phyloP scores from a whole-genome alignment of 306 rosid species.

The Fragaria vesca region DNA sequence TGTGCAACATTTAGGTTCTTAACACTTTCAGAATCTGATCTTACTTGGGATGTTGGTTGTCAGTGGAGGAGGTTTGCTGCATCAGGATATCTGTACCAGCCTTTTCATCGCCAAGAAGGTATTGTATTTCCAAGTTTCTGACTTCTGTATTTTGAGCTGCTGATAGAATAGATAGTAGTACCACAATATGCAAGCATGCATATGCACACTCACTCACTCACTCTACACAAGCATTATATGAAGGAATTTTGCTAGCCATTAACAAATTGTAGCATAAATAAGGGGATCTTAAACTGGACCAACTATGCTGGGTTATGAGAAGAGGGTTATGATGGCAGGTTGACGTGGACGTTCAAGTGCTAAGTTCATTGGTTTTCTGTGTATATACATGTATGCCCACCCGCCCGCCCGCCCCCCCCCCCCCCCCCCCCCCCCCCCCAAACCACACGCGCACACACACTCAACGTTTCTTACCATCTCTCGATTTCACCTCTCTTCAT shows the following conservation, averaged over 20 bases:
- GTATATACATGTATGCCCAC: not conserved
- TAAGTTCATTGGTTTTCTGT: not conserved
- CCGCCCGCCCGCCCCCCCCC: too few relatives aligned
- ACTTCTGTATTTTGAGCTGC: conserved; percentile 8
- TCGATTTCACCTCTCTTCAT: not conserved
- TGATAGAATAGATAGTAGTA: not conserved
- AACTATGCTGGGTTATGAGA: not conserved
- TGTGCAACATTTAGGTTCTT: not conserved
- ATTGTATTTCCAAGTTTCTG: conserved; percentile 9
- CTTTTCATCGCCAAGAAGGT: conserved; percentile 14
- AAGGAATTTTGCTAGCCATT: not conserved
- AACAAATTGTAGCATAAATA: not conserved
- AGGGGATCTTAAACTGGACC: not conserved
- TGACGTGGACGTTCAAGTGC: not conserved
- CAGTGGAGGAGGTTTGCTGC: conserved; percentile 2
- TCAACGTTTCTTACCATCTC: not conserved
- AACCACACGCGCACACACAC: too few relatives aligned
- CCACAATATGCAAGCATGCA: not conserved
- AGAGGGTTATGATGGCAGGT: not conserved
- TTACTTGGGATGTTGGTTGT: not conserved
- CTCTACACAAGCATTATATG: not conserved
- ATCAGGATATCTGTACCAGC: not conserved
- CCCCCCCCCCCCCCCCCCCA: too few relatives aligned
- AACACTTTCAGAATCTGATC: conserved; percentile 8
- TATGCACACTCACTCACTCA: not conserved